Conservation (phyloP, 2,329 filamentous ascomycete genomes). For the Alternaria triticina region DNA sequence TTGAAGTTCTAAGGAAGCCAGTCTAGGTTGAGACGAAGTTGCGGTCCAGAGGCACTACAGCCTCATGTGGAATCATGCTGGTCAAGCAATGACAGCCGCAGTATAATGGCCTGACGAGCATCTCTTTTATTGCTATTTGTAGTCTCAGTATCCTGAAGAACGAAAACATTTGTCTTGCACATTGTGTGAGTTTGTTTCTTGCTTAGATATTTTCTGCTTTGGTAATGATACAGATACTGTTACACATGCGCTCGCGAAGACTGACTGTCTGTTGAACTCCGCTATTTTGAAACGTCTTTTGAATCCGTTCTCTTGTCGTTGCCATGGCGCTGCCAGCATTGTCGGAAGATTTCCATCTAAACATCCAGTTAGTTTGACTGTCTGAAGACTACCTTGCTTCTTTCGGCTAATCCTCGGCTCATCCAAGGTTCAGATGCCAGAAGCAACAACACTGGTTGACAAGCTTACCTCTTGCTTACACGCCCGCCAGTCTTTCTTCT, state of each 20-base stretch:
- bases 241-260: background rate
- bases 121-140: background rate
- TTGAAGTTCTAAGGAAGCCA: no score
- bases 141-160: background rate
- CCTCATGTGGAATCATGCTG: background rate
- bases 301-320: constrained; percentile 83
- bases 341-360: constrained; percentile 87
- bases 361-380: background rate
- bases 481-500: constrained; percentile 92
- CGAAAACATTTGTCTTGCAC: background rate
- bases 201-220: background rate
- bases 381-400: background rate
- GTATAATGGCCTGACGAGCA: background rate
- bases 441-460: background rate
- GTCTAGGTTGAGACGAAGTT: background rate
- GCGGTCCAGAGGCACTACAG: background rate
- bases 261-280: no score
- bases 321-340: constrained; percentile 89
- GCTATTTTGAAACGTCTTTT: constrained; percentile 65
- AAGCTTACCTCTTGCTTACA: constrained; percentile 83
- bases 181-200: no score
- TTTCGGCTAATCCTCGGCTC: constrained; percentile 29
- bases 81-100: background rate
- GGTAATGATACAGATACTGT: background rate
- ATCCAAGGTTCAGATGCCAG: constrained; percentile 27